Percentiles rank a stretch among this genome's conserved stretches.
These are phyloP conservation scores for Penicillium psychrosexuale DNA, from an alignment of 2,329 filamentous ascomycete species.

Conservation along the genomic window DNA sequence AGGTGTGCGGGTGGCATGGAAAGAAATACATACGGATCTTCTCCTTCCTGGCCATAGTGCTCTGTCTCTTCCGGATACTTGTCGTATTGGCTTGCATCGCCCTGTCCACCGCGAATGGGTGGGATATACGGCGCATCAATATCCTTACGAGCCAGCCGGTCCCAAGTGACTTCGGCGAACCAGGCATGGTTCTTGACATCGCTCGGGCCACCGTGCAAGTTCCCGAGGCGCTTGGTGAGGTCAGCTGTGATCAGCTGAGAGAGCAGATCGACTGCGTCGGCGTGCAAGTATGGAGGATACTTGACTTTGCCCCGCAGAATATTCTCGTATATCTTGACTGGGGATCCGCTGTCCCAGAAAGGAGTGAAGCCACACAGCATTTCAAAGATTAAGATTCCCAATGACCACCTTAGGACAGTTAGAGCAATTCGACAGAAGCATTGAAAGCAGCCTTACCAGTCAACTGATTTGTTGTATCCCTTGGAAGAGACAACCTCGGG, in stretches of 20 bases:
- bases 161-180: constrained; percentile 98
- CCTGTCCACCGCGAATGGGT: constrained; percentile 86
- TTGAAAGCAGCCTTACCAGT: constrained; percentile 67
- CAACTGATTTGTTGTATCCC: constrained; percentile 98
- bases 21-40: constrained; percentile 72
- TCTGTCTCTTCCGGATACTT: constrained; percentile 97
- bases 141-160: constrained; percentile 87
- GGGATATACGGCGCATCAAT: constrained; percentile 98
- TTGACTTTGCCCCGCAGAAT: constrained; percentile 94
- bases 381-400: constrained; percentile 97
- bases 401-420: constrained; percentile 77
- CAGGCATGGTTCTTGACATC: constrained; percentile 95
- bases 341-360: constrained; percentile 96
- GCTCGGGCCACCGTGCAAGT: constrained; percentile 82
- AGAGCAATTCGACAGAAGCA: constrained; percentile 2
- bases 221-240: constrained; percentile 90
- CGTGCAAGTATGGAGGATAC: constrained; percentile 93
- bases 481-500: constrained; percentile 99
- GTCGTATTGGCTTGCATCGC: constrained; percentile 96
- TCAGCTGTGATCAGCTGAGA: constrained; percentile 92
- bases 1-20: background rate
- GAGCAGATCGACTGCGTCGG: constrained; percentile 88
- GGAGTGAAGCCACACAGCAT: constrained; percentile 99
- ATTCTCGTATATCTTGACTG: constrained; percentile 99
- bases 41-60: constrained; percentile 73